Conservation (phyloP, 1,139 yeast genomes). For the Starmera stellimalicola region DNA sequence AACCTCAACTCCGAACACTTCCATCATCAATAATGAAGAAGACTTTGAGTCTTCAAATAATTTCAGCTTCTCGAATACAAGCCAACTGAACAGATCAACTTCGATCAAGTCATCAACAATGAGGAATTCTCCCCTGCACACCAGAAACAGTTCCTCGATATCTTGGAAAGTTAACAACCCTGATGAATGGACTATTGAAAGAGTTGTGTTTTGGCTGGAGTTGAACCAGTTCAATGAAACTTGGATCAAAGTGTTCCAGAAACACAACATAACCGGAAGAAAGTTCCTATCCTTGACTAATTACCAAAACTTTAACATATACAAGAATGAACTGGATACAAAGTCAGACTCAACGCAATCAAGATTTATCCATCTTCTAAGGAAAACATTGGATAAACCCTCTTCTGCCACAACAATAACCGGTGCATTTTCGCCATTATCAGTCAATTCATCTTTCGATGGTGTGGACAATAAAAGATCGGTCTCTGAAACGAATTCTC, state of each 20-base stretch:
- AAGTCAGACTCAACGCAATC: constrained; percentile 39
- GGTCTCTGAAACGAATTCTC: constrained; percentile 14
- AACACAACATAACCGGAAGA: constrained; percentile 52
- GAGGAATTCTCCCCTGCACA: constrained; percentile 22
- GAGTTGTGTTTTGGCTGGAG: constrained; percentile 63
- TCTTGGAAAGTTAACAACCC: constrained; percentile 35
- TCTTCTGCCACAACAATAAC: constrained; percentile 15
- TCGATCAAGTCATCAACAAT: neutral
- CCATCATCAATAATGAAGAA: neutral
- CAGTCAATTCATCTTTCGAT: constrained; percentile 13
- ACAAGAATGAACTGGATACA: constrained; percentile 40
- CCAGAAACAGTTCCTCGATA: constrained; percentile 23
- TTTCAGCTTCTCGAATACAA: constrained; percentile 18
- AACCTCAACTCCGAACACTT: constrained; percentile 16
- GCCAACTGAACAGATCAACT: constrained; percentile 5
- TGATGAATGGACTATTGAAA: constrained; percentile 57
- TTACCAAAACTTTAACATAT: constrained; percentile 45
- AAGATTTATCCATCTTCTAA: constrained; percentile 44
- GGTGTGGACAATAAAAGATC: constrained; percentile 13
- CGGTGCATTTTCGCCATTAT: constrained; percentile 5
- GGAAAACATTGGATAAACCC: constrained; percentile 36
- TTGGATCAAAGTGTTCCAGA: constrained; percentile 60
- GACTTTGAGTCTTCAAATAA: constrained; percentile 11
- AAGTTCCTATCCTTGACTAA: constrained; percentile 60
- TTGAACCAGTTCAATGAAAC: constrained; percentile 56